Conservation (phyloP, 1,139 yeast genomes). For the Yarrowia galli region DNA sequence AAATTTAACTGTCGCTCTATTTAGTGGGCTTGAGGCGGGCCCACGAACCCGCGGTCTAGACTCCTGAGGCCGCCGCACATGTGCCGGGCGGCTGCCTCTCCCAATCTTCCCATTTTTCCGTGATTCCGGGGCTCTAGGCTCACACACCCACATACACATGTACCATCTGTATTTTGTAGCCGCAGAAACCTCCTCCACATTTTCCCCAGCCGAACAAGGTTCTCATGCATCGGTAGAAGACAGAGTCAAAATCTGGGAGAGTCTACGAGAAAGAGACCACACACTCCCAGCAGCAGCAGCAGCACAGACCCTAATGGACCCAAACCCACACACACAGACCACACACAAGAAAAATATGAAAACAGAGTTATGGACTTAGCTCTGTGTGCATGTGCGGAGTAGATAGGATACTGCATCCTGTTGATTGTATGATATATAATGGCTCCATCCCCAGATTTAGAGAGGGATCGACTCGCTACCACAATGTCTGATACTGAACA, state of each 20-base stretch:
- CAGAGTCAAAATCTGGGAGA: background rate
- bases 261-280: slow-evolving; percentile 20
- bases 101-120: slow-evolving; percentile 5
- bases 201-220: slow-evolving; percentile 36
- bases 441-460: slow-evolving; percentile 18
- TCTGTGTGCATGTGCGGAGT: slow-evolving; percentile 36
- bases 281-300: background rate
- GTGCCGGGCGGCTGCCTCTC: background rate
- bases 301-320: background rate
- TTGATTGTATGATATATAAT: slow-evolving; percentile 28
- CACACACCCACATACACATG: no score
- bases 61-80: background rate
- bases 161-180: slow-evolving; percentile 14
- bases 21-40: background rate
- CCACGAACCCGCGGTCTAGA: background rate
- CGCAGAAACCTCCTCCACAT: slow-evolving; percentile 35
- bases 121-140: background rate
- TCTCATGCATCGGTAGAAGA: slow-evolving; percentile 27
- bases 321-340: background rate
- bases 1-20: background rate
- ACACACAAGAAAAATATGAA: background rate
- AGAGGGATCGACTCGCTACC: slow-evolving; percentile 14
- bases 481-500: slow-evolving; percentile 38
- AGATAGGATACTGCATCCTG: slow-evolving; percentile 28
- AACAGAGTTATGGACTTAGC: slow-evolving; percentile 26